These are phyloP conservation scores for Aulographum hederae DNA, from an alignment of 2,329 filamentous ascomycete genomes.

Conservation along the genomic window DNA sequence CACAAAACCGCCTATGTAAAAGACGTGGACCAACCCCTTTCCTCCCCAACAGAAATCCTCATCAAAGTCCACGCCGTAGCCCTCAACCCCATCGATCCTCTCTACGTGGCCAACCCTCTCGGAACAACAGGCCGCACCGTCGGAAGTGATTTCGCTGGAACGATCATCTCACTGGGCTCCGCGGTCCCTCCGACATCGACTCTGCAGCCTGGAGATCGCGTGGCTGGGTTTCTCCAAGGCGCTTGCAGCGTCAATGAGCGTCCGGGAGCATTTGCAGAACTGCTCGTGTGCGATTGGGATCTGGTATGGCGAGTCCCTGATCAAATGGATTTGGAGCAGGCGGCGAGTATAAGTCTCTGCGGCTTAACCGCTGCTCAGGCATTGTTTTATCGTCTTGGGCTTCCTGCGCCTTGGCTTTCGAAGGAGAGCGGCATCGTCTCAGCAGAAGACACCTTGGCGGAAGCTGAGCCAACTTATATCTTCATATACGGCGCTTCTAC, in stretches of 20 bases:
- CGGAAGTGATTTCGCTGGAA: constrained; percentile 24
- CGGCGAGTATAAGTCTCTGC: constrained; percentile 22
- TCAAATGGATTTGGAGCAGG: constrained; percentile 16
- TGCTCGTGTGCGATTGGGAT: constrained; percentile 16
- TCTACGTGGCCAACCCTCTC: constrained; percentile 19
- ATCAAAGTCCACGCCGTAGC: constrained; percentile 11
- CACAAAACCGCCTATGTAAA: constrained; percentile 6
- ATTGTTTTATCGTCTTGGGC: constrained; percentile 18
- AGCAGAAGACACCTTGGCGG: too few relatives aligned
- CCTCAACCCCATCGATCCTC: constrained; percentile 15
- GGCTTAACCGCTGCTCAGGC: constrained; percentile 25
- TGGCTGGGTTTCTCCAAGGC: constrained; percentile 26
- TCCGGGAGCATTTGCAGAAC: constrained; percentile 28
- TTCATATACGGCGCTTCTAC: constrained; percentile 17
- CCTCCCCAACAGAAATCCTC: constrained; percentile 9
- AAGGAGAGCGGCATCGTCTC: constrained; percentile 4
- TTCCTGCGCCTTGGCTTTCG: constrained; percentile 17
- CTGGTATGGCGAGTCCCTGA: constrained; percentile 20
- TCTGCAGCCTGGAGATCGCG: constrained; percentile 12
- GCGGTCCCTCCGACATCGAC: constrained; percentile 6
- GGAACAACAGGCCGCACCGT: constrained; percentile 14
- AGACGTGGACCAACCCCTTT: constrained; percentile 5
- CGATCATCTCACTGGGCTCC: constrained; percentile 10
- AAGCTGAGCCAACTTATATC: constrained; percentile 5
- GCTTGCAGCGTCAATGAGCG: constrained; percentile 23